Evolutionary conservation across 352 stramenopile species (phyloP).

Genomic region (Globisporangium uncinulatum): DNA sequence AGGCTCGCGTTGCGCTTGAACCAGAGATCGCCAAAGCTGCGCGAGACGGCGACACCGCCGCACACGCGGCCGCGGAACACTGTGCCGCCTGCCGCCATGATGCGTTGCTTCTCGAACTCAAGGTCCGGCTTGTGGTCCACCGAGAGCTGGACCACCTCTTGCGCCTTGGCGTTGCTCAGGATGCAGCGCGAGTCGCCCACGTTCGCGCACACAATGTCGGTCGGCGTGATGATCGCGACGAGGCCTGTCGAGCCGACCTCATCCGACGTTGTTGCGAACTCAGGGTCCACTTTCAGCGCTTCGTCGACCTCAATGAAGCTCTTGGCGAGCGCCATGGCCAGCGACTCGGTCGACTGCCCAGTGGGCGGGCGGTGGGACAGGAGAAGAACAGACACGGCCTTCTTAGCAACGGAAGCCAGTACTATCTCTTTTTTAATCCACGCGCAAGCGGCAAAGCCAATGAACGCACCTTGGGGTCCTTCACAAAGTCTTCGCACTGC

Average conservation of each 20-base stretch:
- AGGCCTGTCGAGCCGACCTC: conserved; percentile 81
- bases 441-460: not conserved
- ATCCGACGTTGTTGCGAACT: conserved; percentile 55
- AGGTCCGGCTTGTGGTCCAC: conserved; percentile 85
- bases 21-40: conserved; percentile 86
- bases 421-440: too few relatives aligned
- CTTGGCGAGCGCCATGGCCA: conserved; percentile 68
- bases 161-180: conserved; percentile 64
- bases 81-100: conserved; percentile 72
- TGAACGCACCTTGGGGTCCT: conserved; percentile 37
- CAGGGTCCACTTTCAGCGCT: conserved; percentile 61
- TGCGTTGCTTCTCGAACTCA: conserved; percentile 84
- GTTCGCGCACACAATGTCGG: conserved; percentile 78
- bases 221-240: conserved; percentile 76
- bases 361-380: not conserved
- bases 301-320: conserved; percentile 74
- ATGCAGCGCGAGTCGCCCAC: conserved; percentile 84
- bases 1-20: conserved; percentile 81
- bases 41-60: conserved; percentile 77
- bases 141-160: conserved; percentile 74
- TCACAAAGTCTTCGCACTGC: conserved; percentile 70
- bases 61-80: conserved; percentile 84
- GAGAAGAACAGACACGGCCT: too few relatives aligned
- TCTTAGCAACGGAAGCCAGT: not conserved
- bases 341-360: conserved; percentile 45